Base-by-base conservation (phyloP, 2,329 filamentous ascomycete genomes). In the Colletotrichum kahawae region DNA sequence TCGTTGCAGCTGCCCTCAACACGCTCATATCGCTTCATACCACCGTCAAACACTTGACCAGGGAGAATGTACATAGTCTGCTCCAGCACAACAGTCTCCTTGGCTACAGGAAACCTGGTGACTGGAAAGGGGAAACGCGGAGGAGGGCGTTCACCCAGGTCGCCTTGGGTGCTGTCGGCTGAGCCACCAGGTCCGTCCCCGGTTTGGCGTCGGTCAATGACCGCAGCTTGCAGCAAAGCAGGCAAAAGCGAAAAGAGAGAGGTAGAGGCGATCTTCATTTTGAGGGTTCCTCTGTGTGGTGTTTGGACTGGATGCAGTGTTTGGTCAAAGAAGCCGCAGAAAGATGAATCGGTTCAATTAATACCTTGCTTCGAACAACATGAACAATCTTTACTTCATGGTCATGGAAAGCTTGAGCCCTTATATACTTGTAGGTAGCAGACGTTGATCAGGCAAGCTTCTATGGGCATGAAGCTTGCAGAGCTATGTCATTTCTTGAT, bases 1-100 rank as follows among this genome's bases (percentile, higher is more conserved):
- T 84, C 86, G 51, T 82, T 85, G 77, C 87, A 89, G 69, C 83
- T 83, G 27, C 83, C 84, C 54, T 81, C 81, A 1, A 82, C 82
- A 13, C 84, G 84, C 70, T 86, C 84, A 72, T 83, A 86, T 5
- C 81, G 82, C 54, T 81, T 82, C 82, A 82, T 84, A 62, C 81
- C 80, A 62, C 82, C 83, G 24, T 84, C 83, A 36, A 82, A 84
- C 1, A 80, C 78, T 13, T 80, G 78, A 2, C 83, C 81, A 0
- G 82, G 80, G 68, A 80, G 73, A 21, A 83, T 79, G 51, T 84
- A 83, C 68, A 83, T 84, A 18, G 78, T 76, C 13, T 80, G 66
- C 24, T 80, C 75, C 1, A 81, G 56, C 0, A 81, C 80, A 1
- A 81, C 79, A 0, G 80, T 81, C 60, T 81, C 80, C 13, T 81